Percentiles rank a stretch among this genome's conserved stretches.
Conservation (phyloP, 331 rosid genomes). For the Dryas integrifolia region DNA sequence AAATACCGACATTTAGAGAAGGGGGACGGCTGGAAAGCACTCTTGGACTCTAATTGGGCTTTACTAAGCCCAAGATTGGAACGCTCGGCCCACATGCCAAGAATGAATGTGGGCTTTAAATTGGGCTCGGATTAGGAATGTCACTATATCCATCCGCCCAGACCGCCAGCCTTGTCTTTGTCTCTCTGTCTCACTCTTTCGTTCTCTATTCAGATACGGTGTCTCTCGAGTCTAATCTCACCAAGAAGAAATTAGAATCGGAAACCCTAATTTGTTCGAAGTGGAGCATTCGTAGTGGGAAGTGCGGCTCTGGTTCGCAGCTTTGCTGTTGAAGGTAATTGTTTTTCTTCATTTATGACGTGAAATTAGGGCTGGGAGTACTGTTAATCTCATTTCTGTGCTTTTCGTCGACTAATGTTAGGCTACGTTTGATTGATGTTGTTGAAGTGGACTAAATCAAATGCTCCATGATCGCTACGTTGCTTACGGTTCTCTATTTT, state of each 20-base stretch:
- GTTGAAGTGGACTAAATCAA: background rate
- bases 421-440: background rate
- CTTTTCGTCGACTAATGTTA: background rate
- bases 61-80: background rate
- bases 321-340: background rate
- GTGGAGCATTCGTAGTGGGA: background rate
- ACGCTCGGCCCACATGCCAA: background rate
- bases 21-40: too few relatives aligned
- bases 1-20: too few relatives aligned
- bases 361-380: constrained; percentile 1
- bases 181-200: background rate
- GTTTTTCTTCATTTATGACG: background rate
- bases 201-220: background rate
- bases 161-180: background rate
- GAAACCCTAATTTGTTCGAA: constrained; percentile 16
- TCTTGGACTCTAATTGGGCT: background rate
- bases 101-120: background rate
- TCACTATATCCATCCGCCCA: too few relatives aligned
- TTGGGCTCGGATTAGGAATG: background rate
- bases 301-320: background rate
- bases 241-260: background rate
- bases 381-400: background rate
- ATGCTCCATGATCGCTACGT: background rate
- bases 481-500: background rate
- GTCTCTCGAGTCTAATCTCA: background rate